Base-by-base conservation (phyloP, 495 filamentous ascomycete genomes). In the Cetradonia linearis region DNA sequence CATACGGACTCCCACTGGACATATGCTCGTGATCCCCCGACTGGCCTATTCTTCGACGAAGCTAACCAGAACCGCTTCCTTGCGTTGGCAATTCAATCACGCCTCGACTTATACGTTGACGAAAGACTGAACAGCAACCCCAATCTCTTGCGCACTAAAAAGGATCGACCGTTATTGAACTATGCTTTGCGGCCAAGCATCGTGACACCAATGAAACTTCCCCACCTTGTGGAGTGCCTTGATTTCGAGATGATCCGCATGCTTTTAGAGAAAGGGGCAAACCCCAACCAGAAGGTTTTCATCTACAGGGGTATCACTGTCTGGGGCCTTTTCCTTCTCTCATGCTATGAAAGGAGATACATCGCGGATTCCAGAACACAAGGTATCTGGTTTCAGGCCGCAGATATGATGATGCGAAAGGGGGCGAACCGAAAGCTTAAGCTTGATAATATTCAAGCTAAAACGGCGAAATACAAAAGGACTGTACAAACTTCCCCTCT, bases 241-340 rank as follows among this genome's bases (percentile, higher is more conserved):
- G n/a, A 46, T 23, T 58, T 49, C 37, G 55, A 63, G 11, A 63
- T 63, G 48, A 48, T 66, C 11, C 31, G 55, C 34, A 36, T 60
- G 42, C 56, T 66, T 30, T 33, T 66, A n/a, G 40, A 37, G 34
- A 63, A 50, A 33, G 64, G 64, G 37, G 61, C 57, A 8, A 52
- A 63, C 11, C 60, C 37, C 6, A 56, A 56, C 25, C 18, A 56
- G 18, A 56, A 42, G 54, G 36, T 56, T 11, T 38, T 31, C 6
- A 37, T 56, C 18, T 56, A 56, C 34, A 31, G 54, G n/a, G 37
- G 37, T 25, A 37, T 56, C 54, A 56, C 54, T 31, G 54, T 56
- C n/a, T 59, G 56, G 56, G 46, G n/a, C 9, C 56, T 47, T 14
- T 59, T 57, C 60, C 55, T 46, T 0, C 36, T 55, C 58, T 61